These are phyloP conservation scores for Panaeolus cyanescens DNA, from an alignment of 768 basidiomycete species.

Conservation along the genomic window DNA sequence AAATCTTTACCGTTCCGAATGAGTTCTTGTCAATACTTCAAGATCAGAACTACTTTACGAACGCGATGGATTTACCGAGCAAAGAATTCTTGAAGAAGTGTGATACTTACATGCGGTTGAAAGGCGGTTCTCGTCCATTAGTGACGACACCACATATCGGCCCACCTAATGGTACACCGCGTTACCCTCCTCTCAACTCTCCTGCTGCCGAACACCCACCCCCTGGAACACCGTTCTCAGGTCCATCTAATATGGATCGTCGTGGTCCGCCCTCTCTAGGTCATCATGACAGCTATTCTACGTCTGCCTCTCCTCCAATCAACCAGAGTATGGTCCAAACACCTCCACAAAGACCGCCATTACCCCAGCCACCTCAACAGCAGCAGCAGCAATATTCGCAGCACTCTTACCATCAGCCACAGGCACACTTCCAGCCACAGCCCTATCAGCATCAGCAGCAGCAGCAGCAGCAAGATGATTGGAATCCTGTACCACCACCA, in stretches of 20 bases:
- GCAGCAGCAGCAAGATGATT: conserved; percentile 43
- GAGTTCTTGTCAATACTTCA: conserved; percentile 86
- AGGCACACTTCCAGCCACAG: not conserved
- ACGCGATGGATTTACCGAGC: conserved; percentile 83
- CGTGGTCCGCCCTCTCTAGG: conserved; percentile 11
- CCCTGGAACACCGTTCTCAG: conserved; percentile 35
- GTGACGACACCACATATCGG: conserved; percentile 36
- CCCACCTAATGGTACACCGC: conserved; percentile 42
- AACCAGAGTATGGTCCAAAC: conserved; percentile 51
- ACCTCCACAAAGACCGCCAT: conserved; percentile 37
- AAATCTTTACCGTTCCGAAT: conserved; percentile 91
- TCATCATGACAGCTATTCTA: conserved; percentile 31
- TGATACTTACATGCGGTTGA: conserved; percentile 84
- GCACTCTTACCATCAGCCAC: not conserved
- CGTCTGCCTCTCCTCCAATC: conserved; percentile 47
- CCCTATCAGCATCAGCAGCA: conserved; percentile 20
- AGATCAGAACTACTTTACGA: conserved; percentile 91
- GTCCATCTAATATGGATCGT: conserved; percentile 37
- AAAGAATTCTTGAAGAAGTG: conserved; percentile 97
- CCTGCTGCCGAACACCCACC: conserved; percentile 40
- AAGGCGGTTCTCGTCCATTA: conserved; percentile 51
- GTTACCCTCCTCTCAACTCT: conserved; percentile 37
- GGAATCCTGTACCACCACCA: conserved; percentile 36
- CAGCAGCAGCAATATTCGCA: not conserved
- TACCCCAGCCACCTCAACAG: not conserved